A percentile compares a stretch with the other conserved stretches of the same genome.
Conservation (phyloP, 1,284 basidiomycete species). For the Meripilus lineatus region DNA sequence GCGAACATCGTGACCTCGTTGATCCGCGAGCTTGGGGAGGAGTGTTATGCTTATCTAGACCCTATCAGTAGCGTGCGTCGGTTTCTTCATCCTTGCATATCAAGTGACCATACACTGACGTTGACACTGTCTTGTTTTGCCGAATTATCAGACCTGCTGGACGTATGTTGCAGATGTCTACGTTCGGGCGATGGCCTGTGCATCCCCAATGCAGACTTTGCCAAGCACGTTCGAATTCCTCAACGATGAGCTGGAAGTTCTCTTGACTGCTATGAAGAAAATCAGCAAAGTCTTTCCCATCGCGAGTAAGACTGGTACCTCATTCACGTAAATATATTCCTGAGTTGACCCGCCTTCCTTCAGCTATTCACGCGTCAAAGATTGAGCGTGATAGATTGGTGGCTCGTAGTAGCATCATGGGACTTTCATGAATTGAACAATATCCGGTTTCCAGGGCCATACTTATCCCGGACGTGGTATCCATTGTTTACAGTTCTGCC, state of each 20-base stretch:
- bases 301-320: conserved; percentile 21
- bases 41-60: conserved; percentile 48
- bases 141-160: conserved; percentile 33
- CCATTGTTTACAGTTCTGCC: too few species aligned
- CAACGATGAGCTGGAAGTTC: conserved; percentile 28
- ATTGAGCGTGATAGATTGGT: conserved; percentile 9
- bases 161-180: conserved; percentile 35
- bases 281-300: conserved; percentile 32
- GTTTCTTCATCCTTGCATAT: conserved; percentile 4
- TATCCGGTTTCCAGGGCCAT: too few species aligned
- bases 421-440: not conserved
- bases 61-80: conserved; percentile 41
- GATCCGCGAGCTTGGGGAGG: conserved; percentile 41
- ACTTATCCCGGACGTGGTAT: too few species aligned
- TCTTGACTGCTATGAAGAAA: conserved; percentile 30
- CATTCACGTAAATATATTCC: not conserved
- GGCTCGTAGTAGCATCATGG: too few species aligned
- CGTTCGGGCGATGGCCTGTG: conserved; percentile 26
- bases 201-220: conserved; percentile 16
- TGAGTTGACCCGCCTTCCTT: not conserved
- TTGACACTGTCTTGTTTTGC: not conserved
- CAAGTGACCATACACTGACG: not conserved
- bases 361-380: conserved; percentile 12
- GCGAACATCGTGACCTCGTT: conserved; percentile 40
- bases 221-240: conserved; percentile 17